Conservation (phyloP, 1,284 basidiomycete genomes). For the Cystobasidiaceae sp. region DNA sequence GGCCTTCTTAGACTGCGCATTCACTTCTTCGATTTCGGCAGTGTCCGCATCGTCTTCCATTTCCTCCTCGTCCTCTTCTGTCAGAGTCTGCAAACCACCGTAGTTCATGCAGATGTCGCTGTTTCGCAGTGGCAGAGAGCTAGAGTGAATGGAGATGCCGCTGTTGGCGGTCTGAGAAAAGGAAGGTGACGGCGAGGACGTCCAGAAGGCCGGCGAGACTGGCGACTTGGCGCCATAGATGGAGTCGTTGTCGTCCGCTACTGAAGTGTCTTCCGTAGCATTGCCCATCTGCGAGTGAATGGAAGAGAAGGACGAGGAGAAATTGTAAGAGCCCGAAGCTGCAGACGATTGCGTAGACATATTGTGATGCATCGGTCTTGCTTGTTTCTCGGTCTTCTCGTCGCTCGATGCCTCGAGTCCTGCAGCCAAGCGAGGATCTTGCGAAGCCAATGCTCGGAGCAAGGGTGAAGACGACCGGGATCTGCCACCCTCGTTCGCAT, state of each 20-base stretch:
- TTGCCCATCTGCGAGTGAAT: constrained; percentile 37
- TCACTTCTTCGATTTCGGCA: constrained; percentile 8
- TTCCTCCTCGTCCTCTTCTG: constrained; percentile 43
- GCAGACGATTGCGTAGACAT: constrained; percentile 17
- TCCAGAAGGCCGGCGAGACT: constrained; percentile 33
- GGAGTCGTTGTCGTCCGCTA: constrained; percentile 36
- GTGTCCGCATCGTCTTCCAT: constrained; percentile 15
- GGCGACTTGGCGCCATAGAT: constrained; percentile 35
- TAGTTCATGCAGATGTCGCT: constrained; percentile 9
- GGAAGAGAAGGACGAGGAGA: constrained; percentile 37
- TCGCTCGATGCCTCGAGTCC: neutral
- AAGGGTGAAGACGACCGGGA: constrained; percentile 7
- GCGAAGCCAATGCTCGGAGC: constrained; percentile 15
- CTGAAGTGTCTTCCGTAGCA: constrained; percentile 40
- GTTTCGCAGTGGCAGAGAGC: constrained; percentile 15
- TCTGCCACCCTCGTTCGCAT: constrained; percentile 14
- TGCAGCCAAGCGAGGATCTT: constrained; percentile 13
- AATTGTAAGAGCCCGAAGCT: constrained; percentile 32
- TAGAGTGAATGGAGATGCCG: constrained; percentile 33
- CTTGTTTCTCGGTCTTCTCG: neutral
- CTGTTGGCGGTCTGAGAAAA: constrained; percentile 20
- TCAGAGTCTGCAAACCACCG: constrained; percentile 38
- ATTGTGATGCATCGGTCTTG: constrained; percentile 6
- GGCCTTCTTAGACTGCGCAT: constrained; percentile 15
- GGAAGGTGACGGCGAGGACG: constrained; percentile 23